Evolutionary conservation across 768 basidiomycete species (phyloP).

Genomic region (Calocera cornea): DNA sequence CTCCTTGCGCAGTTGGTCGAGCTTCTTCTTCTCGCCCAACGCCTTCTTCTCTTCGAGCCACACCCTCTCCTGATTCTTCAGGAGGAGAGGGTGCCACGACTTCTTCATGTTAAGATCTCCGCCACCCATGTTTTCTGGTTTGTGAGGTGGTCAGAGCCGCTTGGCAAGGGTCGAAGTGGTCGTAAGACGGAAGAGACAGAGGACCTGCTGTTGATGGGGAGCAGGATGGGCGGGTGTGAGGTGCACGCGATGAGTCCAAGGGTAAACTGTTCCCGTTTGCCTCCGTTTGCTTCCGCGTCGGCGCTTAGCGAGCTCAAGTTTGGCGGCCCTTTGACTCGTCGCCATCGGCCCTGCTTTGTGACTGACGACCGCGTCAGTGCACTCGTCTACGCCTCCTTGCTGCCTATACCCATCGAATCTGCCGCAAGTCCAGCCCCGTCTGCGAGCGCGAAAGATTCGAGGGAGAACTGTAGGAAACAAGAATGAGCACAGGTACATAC

Average conservation of each 20-base stretch:
- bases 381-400: not conserved
- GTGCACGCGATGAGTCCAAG: not conserved
- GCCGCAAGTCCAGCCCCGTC: not conserved
- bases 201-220: conserved; percentile 8
- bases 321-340: not conserved
- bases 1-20: conserved; percentile 92
- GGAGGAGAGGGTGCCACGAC: conserved; percentile 96
- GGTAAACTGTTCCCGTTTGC: not conserved
- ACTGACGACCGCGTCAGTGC: not conserved
- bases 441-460: not conserved
- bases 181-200: conserved; percentile 7
- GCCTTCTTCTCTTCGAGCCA: conserved; percentile 98
- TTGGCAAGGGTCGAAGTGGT: not conserved
- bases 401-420: not conserved
- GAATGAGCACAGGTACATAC: conserved; percentile 4
- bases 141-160: conserved; percentile 9
- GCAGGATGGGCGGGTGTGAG: conserved; percentile 9
- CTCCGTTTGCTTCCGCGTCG: not conserved
- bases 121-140: conserved; percentile 76
- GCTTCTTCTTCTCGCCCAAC: conserved; percentile 98
- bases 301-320: conserved; percentile 5
- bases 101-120: conserved; percentile 97
- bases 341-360: conserved; percentile 1
- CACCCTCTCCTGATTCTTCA: conserved; percentile 98
- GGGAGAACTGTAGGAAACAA: not conserved